phyloP scores from a whole-genome alignment of 2,329 filamentous ascomycete genomes.

The Aspergillus texensis region DNA sequence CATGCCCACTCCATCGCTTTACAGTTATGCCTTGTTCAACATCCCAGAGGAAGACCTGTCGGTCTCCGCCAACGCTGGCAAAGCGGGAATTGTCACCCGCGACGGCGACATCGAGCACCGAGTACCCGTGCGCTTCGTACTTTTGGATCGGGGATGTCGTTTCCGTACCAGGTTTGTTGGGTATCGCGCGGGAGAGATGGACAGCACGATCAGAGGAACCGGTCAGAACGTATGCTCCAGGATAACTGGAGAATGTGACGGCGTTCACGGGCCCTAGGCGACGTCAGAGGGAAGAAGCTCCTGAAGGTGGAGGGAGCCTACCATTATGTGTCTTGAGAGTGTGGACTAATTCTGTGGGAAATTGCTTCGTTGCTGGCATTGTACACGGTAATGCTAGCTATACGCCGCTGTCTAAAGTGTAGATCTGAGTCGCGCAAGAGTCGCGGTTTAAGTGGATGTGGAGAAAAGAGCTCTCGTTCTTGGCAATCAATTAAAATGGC shows the following conservation, averaged over 20 bases:
- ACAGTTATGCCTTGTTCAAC: constrained; percentile 78
- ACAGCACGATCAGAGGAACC: constrained; percentile 83
- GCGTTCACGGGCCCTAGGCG: constrained; percentile 69
- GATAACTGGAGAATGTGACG: constrained; percentile 70
- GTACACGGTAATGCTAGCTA: background rate
- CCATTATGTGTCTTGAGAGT: constrained; percentile 50
- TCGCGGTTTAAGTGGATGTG: background rate
- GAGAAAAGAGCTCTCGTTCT: background rate
- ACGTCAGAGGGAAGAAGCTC: background rate
- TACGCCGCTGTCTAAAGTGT: background rate
- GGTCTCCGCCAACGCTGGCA: constrained; percentile 85
- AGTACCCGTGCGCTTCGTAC: constrained; percentile 89
- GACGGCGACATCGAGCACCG: constrained; percentile 80
- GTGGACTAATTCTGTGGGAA: constrained; percentile 45
- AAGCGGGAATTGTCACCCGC: constrained; percentile 78
- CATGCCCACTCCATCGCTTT: constrained; percentile 73
- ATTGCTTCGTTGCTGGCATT: constrained; percentile 35
- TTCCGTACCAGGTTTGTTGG: constrained; percentile 42
- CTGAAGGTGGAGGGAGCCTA: constrained; percentile 17
- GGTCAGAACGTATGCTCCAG: constrained; percentile 78
- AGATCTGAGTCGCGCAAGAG: background rate
- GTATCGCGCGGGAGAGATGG: constrained; percentile 73
- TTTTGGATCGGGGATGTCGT: constrained; percentile 72
- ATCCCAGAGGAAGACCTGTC: constrained; percentile 92
- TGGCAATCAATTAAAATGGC: background rate